Evolutionary conservation across 352 stramenopile genomes (phyloP), one percentile per base, ranked within the genome.

Genomic region (Peronosclerospora sorghi): DNA sequence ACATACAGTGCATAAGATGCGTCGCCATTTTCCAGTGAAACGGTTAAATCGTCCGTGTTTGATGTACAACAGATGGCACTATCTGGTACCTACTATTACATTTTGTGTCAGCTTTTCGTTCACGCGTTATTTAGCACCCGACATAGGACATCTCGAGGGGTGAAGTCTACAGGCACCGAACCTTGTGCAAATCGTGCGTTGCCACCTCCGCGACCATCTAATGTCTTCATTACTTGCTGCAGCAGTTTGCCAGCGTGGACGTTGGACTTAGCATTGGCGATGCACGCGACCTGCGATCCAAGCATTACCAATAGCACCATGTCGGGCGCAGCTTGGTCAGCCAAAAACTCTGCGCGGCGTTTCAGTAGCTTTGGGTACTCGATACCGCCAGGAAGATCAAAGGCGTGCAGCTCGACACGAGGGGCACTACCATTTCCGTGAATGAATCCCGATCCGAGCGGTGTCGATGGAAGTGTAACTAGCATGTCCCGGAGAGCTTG

Each of bases 131-230:
- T 15, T 18, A 69, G 27, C 15, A 67, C 24, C 27, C 46, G 45
- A 32, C 30, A 35, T 48, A 52, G 52, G 20, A 73, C 18, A 18
- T 65, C 52, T n/a, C 55, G 35, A 8, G 47, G 37, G 8, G 39
- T 32, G 5, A 65, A 32, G 7, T 35, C 37, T 13, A 15, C 26
- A 5, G 51, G 51, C 9, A 84, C 35, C 0, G 62, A 76, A 5
- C 73, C 73, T 59, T 86, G 76, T 14, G 72, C 72, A 44, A 84
- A 86, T 28, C 36, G 65, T 13, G 65, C 59, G 27, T 66, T 83
- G 41, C 73, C 76, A 23, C 73, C 76, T 26, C 76, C 72, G 6
- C 65, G 65, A 18, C 76, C 72, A 14, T 68, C 66, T 8, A 83
- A 38, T 8, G 46, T 29, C 43, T 80, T 74, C 43, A 86, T 34